phyloP scores from a whole-genome alignment of 169 alveolate genomes.

The Cyclospora cayetanensis region DNA sequence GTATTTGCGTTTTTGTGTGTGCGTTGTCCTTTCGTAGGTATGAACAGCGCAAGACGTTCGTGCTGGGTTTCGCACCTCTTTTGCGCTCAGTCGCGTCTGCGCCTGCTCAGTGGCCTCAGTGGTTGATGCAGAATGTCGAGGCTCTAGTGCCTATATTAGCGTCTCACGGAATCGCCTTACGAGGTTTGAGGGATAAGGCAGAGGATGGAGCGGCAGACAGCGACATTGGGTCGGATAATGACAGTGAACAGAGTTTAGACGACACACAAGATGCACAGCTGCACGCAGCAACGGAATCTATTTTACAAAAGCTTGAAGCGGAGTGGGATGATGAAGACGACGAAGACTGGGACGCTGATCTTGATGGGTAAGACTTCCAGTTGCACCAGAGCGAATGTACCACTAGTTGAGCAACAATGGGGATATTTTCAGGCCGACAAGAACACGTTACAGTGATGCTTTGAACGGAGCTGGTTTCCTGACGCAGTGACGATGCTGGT shows the following conservation, averaged over 20 bases:
- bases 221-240: conserved; percentile 25
- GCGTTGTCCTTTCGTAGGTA: neutral
- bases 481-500: neutral
- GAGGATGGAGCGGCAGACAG: conserved; percentile 53
- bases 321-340: conserved; percentile 61
- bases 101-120: conserved; percentile 23
- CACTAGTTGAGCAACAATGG: neutral
- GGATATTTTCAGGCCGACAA: neutral
- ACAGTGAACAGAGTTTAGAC: conserved; percentile 47
- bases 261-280: conserved; percentile 56
- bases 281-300: conserved; percentile 12
- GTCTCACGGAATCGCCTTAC: conserved; percentile 1
- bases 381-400: no score
- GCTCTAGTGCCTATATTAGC: neutral
- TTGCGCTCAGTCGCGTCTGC: conserved; percentile 11
- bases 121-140: neutral
- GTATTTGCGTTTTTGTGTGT: neutral
- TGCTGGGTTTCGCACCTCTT: conserved; percentile 27
- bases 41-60: conserved; percentile 40
- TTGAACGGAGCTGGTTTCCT: neutral
- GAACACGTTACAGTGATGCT: neutral
- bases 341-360: neutral
- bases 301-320: conserved; percentile 27
- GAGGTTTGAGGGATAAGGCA: conserved; percentile 15
- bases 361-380: neutral